Percentiles rank a stretch among this genome's conserved stretches.
These are phyloP conservation scores for Colletotrichum agaves DNA, from an alignment of 2,329 filamentous ascomycete genomes.

Conservation along the genomic window DNA sequence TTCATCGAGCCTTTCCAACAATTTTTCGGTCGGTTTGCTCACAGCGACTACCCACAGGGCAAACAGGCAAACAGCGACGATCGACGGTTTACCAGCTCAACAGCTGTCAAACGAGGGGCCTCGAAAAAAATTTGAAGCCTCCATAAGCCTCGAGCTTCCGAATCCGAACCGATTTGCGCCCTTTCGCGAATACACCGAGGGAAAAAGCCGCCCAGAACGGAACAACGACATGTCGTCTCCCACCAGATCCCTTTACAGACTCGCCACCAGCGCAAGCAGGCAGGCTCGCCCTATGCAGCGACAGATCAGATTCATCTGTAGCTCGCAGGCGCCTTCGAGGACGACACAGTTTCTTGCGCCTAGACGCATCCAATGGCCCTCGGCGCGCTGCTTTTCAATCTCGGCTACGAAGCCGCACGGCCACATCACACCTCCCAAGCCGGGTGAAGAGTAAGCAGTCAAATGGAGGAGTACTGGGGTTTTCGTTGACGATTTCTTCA, in stretches of 20 bases:
- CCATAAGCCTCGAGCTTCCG: background rate
- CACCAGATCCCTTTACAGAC: conserved; percentile 43
- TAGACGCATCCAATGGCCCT: conserved; percentile 29
- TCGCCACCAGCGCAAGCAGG: conserved; percentile 46
- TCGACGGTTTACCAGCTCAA: background rate
- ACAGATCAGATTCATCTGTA: conserved; percentile 29
- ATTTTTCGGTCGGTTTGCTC: conserved; percentile 15
- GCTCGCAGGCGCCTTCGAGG: background rate
- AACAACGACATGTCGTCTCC: conserved; percentile 21
- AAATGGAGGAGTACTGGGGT: background rate
- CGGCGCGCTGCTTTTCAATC: conserved; percentile 70
- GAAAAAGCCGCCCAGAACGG: conserved; percentile 12
- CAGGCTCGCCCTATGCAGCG: conserved; percentile 42
- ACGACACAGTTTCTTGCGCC: background rate
- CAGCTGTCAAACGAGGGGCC: background rate
- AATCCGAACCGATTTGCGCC: background rate
- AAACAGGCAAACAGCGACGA: conserved; percentile 7
- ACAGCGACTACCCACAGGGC: conserved; percentile 15
- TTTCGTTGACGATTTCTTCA: conserved; percentile 47
- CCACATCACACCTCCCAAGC: conserved; percentile 84
- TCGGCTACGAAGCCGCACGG: conserved; percentile 73
- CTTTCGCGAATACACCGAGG: conserved; percentile 1
- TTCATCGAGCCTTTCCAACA: conserved; percentile 32
- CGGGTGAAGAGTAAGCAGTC: conserved; percentile 84
- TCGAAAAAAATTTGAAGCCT: background rate